Conservation (phyloP, 768 basidiomycete species). For the Mrakia gelida region DNA sequence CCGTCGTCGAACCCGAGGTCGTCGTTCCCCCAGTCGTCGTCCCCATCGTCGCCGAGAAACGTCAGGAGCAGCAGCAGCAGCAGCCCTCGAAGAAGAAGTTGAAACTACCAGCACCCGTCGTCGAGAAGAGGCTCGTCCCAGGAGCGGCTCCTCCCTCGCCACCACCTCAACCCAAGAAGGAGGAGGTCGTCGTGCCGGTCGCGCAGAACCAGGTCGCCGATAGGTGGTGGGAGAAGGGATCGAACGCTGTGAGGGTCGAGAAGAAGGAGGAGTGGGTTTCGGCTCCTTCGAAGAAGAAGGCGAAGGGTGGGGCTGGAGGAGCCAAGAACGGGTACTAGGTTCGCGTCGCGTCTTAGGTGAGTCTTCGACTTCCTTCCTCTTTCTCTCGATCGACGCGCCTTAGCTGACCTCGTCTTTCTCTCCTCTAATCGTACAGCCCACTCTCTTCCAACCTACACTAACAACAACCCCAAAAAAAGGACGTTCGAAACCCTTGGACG, state of each 20-base stretch:
- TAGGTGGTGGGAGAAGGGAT: background rate
- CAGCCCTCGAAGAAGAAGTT: conserved; percentile 1
- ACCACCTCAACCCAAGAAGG: background rate
- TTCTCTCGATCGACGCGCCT: no score
- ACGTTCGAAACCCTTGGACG: no score
- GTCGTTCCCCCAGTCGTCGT: background rate
- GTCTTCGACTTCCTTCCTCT: no score
- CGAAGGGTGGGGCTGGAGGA: no score
- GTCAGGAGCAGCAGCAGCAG: background rate
- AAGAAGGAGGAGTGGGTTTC: background rate
- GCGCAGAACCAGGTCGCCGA: background rate
- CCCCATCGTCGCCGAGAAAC: background rate
- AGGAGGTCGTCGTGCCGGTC: background rate
- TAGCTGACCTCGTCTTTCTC: no score
- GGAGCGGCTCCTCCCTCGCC: conserved; percentile 1
- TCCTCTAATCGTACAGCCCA: no score
- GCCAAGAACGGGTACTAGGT: no score
- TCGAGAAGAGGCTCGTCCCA: conserved; percentile 8
- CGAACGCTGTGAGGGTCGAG: background rate
- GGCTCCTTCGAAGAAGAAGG: no score
- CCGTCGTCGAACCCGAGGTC: background rate
- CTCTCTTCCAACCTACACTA: no score
- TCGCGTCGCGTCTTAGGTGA: no score
- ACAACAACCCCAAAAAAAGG: no score
- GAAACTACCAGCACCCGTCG: background rate